These are phyloP conservation scores for Picea abies DNA, from an alignment of 83 land plant species.

Conservation along the genomic window DNA sequence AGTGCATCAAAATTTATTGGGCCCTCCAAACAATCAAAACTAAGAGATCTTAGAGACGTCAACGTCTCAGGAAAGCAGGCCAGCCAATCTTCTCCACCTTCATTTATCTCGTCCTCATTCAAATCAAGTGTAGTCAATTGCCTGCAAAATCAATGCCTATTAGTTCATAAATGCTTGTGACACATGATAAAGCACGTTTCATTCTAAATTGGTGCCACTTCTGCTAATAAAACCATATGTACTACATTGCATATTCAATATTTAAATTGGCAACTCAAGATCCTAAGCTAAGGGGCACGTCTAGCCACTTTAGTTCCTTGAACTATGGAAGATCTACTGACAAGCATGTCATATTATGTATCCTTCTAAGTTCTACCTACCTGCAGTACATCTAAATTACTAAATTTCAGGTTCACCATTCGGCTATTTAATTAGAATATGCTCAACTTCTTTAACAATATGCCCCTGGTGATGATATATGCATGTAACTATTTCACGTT, in stretches of 20 bases:
- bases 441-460: background rate
- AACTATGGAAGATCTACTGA: background rate
- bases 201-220: background rate
- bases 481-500: background rate
- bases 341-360: background rate
- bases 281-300: background rate
- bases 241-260: background rate
- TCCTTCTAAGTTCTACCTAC: background rate
- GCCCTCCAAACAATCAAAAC: constrained; percentile 66
- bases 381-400: background rate
- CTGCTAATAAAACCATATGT: background rate
- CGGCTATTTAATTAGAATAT: background rate
- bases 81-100: constrained; percentile 74
- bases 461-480: background rate
- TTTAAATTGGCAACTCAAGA: background rate
- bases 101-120: constrained; percentile 59
- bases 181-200: background rate
- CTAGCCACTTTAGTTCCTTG: background rate
- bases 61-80: constrained; percentile 58
- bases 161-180: background rate
- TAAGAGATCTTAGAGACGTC: constrained; percentile 58
- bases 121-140: constrained; percentile 74
- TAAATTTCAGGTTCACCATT: background rate
- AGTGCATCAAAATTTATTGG: constrained; percentile 60
- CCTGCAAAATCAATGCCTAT: constrained; percentile 37